These are phyloP conservation scores for Candida pseudoviswanathii DNA, from an alignment of 1,139 yeast genomes.

Conservation along the genomic window DNA sequence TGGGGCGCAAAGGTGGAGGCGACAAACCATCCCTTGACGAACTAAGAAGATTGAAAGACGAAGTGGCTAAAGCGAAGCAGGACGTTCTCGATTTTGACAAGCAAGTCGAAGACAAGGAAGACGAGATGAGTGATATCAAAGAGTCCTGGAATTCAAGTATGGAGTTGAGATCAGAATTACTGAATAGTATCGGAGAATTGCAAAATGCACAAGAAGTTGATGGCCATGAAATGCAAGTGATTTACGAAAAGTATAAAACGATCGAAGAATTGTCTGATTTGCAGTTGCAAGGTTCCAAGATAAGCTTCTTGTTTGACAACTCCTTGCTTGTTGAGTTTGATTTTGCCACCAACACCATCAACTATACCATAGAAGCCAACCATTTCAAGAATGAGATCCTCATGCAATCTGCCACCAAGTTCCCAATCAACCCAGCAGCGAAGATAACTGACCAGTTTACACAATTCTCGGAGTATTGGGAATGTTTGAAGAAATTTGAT, in stretches of 20 bases:
- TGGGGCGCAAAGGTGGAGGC: conserved; percentile 1
- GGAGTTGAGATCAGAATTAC: conserved; percentile 20
- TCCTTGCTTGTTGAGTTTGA: conserved; percentile 19
- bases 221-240: conserved; percentile 18
- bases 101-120: conserved; percentile 5
- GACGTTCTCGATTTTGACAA: background rate
- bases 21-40: background rate
- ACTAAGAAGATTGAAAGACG: conserved; percentile 8
- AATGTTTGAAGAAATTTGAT: conserved; percentile 25
- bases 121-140: conserved; percentile 19
- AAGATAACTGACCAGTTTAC: conserved; percentile 17
- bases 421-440: background rate
- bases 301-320: conserved; percentile 20
- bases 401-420: conserved; percentile 2
- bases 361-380: conserved; percentile 6
- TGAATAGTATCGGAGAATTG: conserved; percentile 19
- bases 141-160: conserved; percentile 11
- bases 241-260: conserved; percentile 25
- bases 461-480: conserved; percentile 24
- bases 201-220: conserved; percentile 12
- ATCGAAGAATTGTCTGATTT: conserved; percentile 27
- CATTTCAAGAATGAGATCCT: conserved; percentile 16
- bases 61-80: conserved; percentile 1
- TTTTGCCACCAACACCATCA: conserved; percentile 13
- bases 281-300: conserved; percentile 14